A percentile compares a stretch with the other conserved stretches of the same genome.
Conservation (phyloP, 2,329 filamentous ascomycete genomes). For the Septoria linicola region DNA sequence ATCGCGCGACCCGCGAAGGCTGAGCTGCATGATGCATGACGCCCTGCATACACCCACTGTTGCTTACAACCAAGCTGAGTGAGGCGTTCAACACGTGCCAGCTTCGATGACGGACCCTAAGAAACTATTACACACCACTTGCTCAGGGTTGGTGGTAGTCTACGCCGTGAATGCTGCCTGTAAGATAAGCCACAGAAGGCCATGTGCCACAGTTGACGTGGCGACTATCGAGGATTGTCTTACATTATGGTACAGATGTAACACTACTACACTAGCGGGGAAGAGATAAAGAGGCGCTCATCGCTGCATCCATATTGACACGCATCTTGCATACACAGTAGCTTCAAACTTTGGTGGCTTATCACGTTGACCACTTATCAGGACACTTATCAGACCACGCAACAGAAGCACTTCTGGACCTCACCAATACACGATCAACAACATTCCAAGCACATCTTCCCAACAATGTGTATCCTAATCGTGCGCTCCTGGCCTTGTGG, state of each 20-base stretch:
- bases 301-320: background rate
- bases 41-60: background rate
- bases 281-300: background rate
- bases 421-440: background rate
- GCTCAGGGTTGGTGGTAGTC: conserved; percentile 1
- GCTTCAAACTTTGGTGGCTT: background rate
- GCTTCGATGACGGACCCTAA: conserved; percentile 5
- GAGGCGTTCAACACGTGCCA: conserved; percentile 9
- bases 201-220: conserved; percentile 4
- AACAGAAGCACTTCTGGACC: too few relatives aligned
- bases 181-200: conserved; percentile 2
- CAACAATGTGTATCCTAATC: conserved; percentile 24
- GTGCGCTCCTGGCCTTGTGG: conserved; percentile 22
- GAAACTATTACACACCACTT: background rate
- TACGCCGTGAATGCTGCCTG: background rate
- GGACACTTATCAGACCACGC: background rate
- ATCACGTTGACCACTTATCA: background rate
- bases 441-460: conserved; percentile 1
- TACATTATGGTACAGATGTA: conserved; percentile 8
- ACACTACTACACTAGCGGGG: conserved; percentile 4
- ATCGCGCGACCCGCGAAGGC: conserved; percentile 5
- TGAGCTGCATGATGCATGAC: conserved; percentile 3
- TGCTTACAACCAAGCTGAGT: conserved; percentile 8
- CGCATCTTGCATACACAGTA: too few relatives aligned
- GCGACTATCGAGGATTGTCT: conserved; percentile 3